Evolutionary conservation across 352 stramenopile species (phyloP).

Genomic region (Thraustochytrium sp.): DNA sequence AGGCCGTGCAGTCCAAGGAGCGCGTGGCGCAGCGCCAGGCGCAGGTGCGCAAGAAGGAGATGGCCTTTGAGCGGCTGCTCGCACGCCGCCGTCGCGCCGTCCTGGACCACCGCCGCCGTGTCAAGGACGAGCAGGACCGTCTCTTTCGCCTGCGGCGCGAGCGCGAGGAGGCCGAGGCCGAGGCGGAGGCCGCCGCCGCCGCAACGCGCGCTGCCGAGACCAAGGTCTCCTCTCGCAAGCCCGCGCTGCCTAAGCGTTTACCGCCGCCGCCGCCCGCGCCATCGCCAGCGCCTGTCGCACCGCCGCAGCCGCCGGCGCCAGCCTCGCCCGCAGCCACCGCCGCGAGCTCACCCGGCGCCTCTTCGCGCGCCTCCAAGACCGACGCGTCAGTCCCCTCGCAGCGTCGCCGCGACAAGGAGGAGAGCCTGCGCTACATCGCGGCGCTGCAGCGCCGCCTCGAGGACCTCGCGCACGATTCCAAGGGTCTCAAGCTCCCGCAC

Average conservation of each 20-base stretch:
- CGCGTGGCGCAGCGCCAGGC: background rate
- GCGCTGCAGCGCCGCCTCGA: background rate
- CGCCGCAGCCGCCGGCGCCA: too few relatives aligned
- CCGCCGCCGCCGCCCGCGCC: too few relatives aligned
- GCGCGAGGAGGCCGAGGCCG: background rate
- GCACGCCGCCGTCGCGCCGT: background rate
- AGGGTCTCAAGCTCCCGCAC: background rate
- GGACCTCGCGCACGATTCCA: background rate
- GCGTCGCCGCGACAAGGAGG: background rate
- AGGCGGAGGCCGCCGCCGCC: background rate
- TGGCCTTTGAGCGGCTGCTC: background rate
- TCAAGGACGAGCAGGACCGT: slow-evolving; percentile 12
- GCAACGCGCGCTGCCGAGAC: background rate
- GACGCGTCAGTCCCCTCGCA: background rate
- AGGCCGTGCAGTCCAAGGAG: background rate
- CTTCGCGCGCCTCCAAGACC: background rate
- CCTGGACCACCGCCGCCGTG: background rate
- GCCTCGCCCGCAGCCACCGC: too few relatives aligned
- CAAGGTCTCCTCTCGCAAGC: background rate
- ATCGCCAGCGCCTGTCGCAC: too few relatives aligned
- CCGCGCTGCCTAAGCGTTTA: too few relatives aligned
- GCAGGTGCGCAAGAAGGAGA: slow-evolving; percentile 14
- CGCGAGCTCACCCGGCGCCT: too few relatives aligned
- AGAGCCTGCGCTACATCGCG: background rate
- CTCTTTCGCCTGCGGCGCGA: background rate